A percentile compares a stretch with the other conserved stretches of the same genome.
Conservation (phyloP, 352 stramenopile genomes). For the Phytophthora podocarpi region DNA sequence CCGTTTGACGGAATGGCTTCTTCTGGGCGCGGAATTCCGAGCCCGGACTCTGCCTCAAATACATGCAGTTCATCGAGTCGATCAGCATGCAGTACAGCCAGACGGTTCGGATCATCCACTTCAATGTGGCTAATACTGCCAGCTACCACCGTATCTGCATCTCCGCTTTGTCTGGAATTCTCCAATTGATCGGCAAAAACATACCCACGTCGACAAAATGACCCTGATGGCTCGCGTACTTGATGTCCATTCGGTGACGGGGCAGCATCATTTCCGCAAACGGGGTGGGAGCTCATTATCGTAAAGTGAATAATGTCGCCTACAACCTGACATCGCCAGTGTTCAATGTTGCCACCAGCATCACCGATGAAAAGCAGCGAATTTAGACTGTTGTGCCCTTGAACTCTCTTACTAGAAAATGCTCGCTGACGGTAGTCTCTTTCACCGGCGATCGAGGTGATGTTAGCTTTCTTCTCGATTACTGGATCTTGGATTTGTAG, state of each 20-base stretch:
- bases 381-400: slow-evolving; percentile 52
- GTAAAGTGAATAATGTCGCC: slow-evolving; percentile 65
- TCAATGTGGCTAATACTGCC: slow-evolving; percentile 72
- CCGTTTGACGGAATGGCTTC: slow-evolving; percentile 63
- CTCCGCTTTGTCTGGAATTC: slow-evolving; percentile 8
- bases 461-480: slow-evolving; percentile 56
- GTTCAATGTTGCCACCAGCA: slow-evolving; percentile 57
- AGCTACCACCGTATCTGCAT: background rate
- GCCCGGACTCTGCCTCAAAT: slow-evolving; percentile 80
- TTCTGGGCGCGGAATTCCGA: slow-evolving; percentile 79
- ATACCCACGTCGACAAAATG: slow-evolving; percentile 45
- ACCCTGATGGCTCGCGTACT: slow-evolving; percentile 5
- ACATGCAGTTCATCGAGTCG: slow-evolving; percentile 62
- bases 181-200: slow-evolving; percentile 25
- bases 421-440: slow-evolving; percentile 82
- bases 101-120: slow-evolving; percentile 84
- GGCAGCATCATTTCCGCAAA: slow-evolving; percentile 9
- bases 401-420: slow-evolving; percentile 56
- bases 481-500: slow-evolving; percentile 56
- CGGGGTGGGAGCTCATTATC: slow-evolving; percentile 64
- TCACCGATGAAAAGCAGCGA: slow-evolving; percentile 82
- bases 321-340: slow-evolving; percentile 76
- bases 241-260: slow-evolving; percentile 7
- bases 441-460: slow-evolving; percentile 80
- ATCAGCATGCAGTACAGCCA: slow-evolving; percentile 65